Evolutionary conservation across 1,284 basidiomycete genomes (phyloP).

Genomic region (Trametes sp.): DNA sequence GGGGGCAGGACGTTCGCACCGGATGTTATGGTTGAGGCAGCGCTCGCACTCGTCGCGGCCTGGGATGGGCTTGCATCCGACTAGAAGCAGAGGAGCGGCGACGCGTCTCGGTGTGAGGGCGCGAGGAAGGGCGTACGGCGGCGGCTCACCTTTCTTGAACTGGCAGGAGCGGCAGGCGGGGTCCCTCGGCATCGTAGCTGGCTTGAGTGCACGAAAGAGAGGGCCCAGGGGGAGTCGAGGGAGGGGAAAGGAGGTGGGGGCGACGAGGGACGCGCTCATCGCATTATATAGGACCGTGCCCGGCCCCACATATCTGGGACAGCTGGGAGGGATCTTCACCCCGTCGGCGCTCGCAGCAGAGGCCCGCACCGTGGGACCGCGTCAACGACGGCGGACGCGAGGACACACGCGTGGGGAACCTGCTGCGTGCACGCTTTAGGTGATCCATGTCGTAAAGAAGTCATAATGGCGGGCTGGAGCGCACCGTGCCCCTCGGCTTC

Average conservation of each 20-base stretch:
- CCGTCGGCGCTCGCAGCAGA: not conserved
- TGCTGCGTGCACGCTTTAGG: not conserved
- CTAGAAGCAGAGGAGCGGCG: not conserved
- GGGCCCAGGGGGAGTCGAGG: not conserved
- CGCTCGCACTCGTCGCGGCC: not conserved
- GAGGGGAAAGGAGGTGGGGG: not conserved
- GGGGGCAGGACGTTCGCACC: not conserved
- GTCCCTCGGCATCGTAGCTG: not conserved
- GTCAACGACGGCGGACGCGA: not conserved
- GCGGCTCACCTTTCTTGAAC: not conserved
- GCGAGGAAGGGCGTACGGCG: not conserved
- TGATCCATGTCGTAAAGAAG: slow-evolving; percentile 2
- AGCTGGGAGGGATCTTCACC: not conserved
- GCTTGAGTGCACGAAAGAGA: not conserved
- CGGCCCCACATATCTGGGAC: slow-evolving; percentile 1
- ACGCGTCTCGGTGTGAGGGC: not conserved
- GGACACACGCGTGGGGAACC: not conserved
- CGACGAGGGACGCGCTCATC: not conserved
- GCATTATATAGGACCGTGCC: not conserved
- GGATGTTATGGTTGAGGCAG: not conserved
- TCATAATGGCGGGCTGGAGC: slow-evolving; percentile 7
- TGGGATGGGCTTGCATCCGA: not conserved
- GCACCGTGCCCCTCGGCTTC: not conserved
- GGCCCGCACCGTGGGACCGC: not conserved
- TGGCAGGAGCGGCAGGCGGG: not conserved